These are phyloP conservation scores for Paraphoma sp. DNA, from an alignment of 2,329 filamentous ascomycete genomes.

Conservation along the genomic window DNA sequence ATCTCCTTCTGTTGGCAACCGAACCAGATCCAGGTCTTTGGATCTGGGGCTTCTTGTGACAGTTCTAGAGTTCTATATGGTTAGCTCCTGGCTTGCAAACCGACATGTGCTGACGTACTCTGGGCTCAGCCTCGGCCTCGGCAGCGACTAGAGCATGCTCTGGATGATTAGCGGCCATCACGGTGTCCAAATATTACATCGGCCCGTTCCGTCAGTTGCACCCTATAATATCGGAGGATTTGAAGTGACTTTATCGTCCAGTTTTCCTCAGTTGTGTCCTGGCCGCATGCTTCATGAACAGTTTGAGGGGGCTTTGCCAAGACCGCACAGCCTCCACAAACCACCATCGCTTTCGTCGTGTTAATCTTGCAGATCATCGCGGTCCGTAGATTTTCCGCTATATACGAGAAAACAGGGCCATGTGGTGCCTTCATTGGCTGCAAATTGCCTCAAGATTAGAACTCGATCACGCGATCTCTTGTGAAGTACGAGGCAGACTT, in stretches of 20 bases:
- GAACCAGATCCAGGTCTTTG: neutral
- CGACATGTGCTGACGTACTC: neutral
- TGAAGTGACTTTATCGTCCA: neutral
- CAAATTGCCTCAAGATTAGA: neutral
- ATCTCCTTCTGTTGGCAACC: neutral
- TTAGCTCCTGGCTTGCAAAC: neutral
- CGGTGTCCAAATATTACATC: neutral
- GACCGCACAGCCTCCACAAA: constrained; percentile 21
- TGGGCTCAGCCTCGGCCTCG: neutral
- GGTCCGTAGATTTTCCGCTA: neutral
- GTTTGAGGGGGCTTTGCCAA: constrained; percentile 14
- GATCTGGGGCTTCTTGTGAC: neutral
- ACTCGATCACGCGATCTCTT: no score
- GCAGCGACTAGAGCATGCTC: neutral
- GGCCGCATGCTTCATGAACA: neutral
- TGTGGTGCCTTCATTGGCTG: neutral
- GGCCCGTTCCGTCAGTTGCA: neutral
- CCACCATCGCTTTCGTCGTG: constrained; percentile 24
- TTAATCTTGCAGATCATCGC: neutral
- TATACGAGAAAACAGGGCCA: neutral
- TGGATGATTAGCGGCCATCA: neutral
- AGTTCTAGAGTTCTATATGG: neutral
- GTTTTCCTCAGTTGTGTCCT: neutral
- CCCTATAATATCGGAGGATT: neutral
- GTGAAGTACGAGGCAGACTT: neutral